Percentiles rank a stretch among this genome's conserved stretches.
These are phyloP conservation scores for Alternaria infectoria DNA, from an alignment of 2,329 filamentous ascomycete genomes.

Conservation along the genomic window DNA sequence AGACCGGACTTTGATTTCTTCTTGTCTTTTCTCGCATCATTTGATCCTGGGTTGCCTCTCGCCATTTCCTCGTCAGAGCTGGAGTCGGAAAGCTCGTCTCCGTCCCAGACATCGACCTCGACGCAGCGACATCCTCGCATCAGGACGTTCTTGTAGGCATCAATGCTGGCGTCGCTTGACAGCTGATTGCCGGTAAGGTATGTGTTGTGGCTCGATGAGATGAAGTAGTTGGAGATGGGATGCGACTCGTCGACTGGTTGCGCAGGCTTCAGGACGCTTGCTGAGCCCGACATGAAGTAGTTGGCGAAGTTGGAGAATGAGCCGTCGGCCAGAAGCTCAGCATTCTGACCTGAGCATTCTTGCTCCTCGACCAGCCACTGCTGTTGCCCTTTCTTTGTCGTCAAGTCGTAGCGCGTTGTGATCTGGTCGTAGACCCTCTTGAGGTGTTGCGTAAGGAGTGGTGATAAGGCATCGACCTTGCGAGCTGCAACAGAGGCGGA, in stretches of 20 bases:
- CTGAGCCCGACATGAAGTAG: constrained; percentile 56
- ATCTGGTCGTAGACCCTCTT: constrained; percentile 38
- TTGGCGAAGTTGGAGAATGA: constrained; percentile 43
- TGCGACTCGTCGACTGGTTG: constrained; percentile 63
- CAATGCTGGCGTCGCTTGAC: constrained; percentile 75
- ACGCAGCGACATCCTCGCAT: constrained; percentile 83
- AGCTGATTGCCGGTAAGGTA: constrained; percentile 89
- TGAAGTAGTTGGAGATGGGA: constrained; percentile 87
- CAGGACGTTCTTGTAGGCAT: constrained; percentile 80
- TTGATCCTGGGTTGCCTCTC: constrained; percentile 23
- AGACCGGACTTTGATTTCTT: constrained; percentile 35
- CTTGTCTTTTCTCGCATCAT: constrained; percentile 35
- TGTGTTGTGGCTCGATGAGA: constrained; percentile 94
- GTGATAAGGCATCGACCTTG: constrained; percentile 38
- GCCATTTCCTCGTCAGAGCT: constrained; percentile 46
- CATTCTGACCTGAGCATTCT: constrained; percentile 27
- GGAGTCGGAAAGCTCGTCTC: constrained; percentile 56
- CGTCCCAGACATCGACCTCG: constrained; percentile 95
- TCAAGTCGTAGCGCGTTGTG: constrained; percentile 37
- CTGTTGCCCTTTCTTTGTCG: constrained; percentile 37
- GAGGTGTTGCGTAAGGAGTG: constrained; percentile 36
- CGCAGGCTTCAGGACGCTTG: constrained; percentile 54
- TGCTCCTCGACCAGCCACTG: constrained; percentile 45
- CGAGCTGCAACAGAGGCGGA: constrained; percentile 35
- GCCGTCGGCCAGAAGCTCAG: constrained; percentile 35